A percentile compares a stretch with the other conserved stretches of the same genome.
Evolutionary conservation across 2,329 filamentous ascomycete species (phyloP).

Genomic region (Celoporthe dispersa): DNA sequence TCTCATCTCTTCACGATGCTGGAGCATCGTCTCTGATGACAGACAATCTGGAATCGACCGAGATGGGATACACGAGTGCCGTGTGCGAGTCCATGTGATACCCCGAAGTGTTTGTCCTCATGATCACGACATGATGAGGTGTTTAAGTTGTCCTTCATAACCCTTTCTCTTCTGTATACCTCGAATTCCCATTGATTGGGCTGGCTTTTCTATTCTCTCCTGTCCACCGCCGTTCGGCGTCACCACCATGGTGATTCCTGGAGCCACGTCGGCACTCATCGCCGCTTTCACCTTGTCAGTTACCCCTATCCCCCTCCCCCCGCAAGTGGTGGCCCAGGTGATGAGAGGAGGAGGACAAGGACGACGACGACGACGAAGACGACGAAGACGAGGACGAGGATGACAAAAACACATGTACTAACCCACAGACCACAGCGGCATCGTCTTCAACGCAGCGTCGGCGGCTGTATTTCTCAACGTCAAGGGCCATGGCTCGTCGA

Average conservation of each 20-base stretch:
- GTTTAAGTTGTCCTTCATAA: conserved; percentile 37
- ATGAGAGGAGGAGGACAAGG: not conserved
- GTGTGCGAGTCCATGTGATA: conserved; percentile 35
- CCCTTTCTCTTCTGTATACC: conserved; percentile 40
- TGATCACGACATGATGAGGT: conserved; percentile 32
- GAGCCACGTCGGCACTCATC: conserved; percentile 52
- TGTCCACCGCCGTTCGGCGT: conserved; percentile 35
- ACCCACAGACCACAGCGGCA: conserved; percentile 46
- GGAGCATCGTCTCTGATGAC: conserved; percentile 3
- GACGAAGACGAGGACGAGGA: not conserved
- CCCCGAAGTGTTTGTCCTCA: conserved; percentile 22
- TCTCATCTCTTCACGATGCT: conserved; percentile 1
- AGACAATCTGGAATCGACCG: conserved; percentile 1
- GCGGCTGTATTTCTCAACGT: conserved; percentile 50
- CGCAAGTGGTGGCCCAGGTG: not conserved
- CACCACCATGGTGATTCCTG: conserved; percentile 50
- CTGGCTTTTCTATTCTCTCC: conserved; percentile 38
- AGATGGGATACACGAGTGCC: conserved; percentile 12
- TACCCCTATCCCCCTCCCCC: conserved; percentile 27
- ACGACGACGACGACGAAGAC: not conserved
- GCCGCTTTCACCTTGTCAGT: conserved; percentile 61
- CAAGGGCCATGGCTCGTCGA: conserved; percentile 52
- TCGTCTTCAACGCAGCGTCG: conserved; percentile 57
- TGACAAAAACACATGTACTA: conserved; percentile 14
- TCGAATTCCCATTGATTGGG: conserved; percentile 53